Conservation (phyloP, 169 alveolate species). For the Eimeria acervulina region DNA sequence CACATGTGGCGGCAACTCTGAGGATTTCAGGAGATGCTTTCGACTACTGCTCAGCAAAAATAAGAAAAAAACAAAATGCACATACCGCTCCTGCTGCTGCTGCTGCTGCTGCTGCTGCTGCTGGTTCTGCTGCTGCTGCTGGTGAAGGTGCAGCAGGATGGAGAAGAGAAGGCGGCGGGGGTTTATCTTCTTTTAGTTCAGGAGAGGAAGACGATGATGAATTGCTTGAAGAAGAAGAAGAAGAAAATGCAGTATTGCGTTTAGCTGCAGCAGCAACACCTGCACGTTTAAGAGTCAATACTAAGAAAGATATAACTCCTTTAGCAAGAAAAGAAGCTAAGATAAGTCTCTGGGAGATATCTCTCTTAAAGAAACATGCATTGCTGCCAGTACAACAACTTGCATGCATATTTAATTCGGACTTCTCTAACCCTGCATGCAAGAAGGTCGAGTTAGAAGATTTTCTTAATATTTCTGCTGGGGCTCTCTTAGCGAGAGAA, state of each 20-base stretch:
- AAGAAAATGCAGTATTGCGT: not conserved
- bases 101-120: not conserved
- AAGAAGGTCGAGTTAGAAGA: not conserved
- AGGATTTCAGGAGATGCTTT: conserved; percentile 69
- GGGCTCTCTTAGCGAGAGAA: not conserved
- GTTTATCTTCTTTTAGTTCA: not conserved
- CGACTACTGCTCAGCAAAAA: not conserved
- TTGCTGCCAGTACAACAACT: conserved; percentile 42
- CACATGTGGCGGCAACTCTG: conserved; percentile 25
- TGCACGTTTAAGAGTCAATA: not conserved
- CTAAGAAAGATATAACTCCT: not conserved
- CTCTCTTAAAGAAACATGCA: conserved; percentile 23
- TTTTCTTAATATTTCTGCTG: conserved; percentile 13
- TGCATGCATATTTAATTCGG: not conserved
- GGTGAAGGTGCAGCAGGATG: not conserved
- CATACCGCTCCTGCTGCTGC: conserved; percentile 3
- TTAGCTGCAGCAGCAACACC: not conserved
- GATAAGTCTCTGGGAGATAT: conserved; percentile 80
- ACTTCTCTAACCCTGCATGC: not conserved
- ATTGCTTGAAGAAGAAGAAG: not conserved
- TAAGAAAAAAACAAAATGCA: not conserved
- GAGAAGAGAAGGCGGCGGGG: not conserved
- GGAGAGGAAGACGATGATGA: not conserved
- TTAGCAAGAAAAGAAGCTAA: conserved; percentile 48
- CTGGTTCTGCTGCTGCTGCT: not conserved